Conservation (phyloP, 1,284 basidiomycete species). For the Ustilago tritici region DNA sequence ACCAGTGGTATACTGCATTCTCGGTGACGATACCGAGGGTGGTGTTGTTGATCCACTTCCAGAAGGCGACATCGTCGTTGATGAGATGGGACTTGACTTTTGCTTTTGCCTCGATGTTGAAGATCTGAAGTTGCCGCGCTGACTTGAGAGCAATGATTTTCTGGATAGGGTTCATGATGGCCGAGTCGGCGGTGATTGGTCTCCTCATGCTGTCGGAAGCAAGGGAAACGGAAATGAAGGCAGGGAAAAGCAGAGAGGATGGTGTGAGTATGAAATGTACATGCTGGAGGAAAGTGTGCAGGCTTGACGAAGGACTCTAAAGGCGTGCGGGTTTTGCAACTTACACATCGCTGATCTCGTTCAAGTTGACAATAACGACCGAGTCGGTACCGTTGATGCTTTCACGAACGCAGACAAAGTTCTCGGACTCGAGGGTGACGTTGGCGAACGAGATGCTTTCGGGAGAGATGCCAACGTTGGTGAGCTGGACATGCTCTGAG, state of each 20-base stretch:
- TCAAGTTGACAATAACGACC: conserved; percentile 68
- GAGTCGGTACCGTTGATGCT: conserved; percentile 58
- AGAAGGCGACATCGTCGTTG: conserved; percentile 95
- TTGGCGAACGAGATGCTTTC: conserved; percentile 97
- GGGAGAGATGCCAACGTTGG: conserved; percentile 93
- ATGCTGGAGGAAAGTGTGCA: not conserved
- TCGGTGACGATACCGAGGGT: conserved; percentile 97
- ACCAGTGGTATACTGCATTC: conserved; percentile 93
- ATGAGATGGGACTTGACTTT: conserved; percentile 95
- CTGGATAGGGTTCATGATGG: conserved; percentile 97
- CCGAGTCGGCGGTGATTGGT: conserved; percentile 96
- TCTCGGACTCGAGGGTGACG: conserved; percentile 94
- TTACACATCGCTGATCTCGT: conserved; percentile 65
- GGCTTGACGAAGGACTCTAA: too few relatives aligned
- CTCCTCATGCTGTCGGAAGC: conserved; percentile 76
- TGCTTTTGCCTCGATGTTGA: conserved; percentile 95
- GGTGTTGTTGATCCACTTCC: conserved; percentile 96
- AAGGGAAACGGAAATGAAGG: not conserved
- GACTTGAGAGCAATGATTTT: conserved; percentile 95
- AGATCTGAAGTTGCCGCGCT: conserved; percentile 89
- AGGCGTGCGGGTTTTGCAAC: conserved; percentile 6
- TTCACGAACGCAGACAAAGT: conserved; percentile 93
- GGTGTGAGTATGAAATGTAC: not conserved
- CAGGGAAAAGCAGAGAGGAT: not conserved
- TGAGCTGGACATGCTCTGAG: conserved; percentile 77